phyloP scores from a whole-genome alignment of 805 yeast genomes.

The Ascoidea tarda region DNA sequence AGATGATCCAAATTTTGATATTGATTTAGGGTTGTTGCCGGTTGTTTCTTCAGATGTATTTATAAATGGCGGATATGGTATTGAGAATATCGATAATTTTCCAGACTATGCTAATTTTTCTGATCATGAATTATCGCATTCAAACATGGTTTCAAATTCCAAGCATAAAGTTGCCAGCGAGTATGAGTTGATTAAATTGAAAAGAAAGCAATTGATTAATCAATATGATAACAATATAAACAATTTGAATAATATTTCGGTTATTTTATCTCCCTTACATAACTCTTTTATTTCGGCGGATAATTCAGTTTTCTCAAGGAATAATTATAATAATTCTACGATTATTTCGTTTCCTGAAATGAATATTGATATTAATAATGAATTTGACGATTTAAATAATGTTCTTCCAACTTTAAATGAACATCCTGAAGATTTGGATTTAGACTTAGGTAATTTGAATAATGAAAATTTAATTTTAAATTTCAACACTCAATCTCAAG shows the following conservation, averaged over 20 bases:
- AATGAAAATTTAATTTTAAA: background rate
- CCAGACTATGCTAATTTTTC: background rate
- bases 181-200: background rate
- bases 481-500: background rate
- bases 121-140: background rate
- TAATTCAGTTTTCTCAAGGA: background rate
- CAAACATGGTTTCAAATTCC: background rate
- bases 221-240: no score
- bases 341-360: background rate
- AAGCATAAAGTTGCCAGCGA: background rate
- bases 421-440: background rate
- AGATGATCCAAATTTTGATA: slow-evolving; percentile 27
- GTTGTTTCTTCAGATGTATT: background rate
- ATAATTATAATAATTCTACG: background rate
- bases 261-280: no score
- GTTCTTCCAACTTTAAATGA: no score
- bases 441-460: background rate
- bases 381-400: background rate
- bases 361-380: background rate
- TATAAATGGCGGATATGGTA: background rate
- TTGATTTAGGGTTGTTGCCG: slow-evolving; percentile 19
- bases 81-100: background rate
- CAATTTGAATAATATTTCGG: no score
- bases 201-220: no score
- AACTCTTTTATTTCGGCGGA: no score